Evolutionary conservation across 1,284 basidiomycete species (phyloP), one percentile per base, ranked within the genome.

Genomic region (Inonotus hispidus): DNA sequence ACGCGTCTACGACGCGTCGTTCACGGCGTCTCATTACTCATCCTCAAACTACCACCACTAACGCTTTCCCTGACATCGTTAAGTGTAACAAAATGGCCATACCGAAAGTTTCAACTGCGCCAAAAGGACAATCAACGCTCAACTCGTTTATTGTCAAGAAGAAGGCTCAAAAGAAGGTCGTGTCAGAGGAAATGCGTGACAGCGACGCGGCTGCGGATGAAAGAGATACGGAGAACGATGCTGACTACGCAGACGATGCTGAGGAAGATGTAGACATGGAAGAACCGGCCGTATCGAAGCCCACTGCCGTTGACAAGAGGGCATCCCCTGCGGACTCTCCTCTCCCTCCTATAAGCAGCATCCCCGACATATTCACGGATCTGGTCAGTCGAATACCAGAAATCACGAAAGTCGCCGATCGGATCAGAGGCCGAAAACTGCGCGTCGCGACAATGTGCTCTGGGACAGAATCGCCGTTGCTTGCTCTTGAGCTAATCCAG

Each of bases 381-480:
- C 82, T 98, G 56, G 83, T 94, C 63, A 74, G 80, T 60, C 85
- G 80, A 64, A 81, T 87, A n/a, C 84, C 89, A 10, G 77, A 85
- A 56, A 83, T 93, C 64, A 81, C 83, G 66, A 73, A 79, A 1
- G 82, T 94, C 39, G 88, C 87, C 13, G 78, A 88, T 68, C 84
- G 81, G 41, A 76, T 97, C 56, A 75, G 82, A 64, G 93, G 93
- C 1, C 84, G 94, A 60, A 93, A 91, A 66, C 78, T 98, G 69
- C 92, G 95, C 68, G 85, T 98, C 46, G 95, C 95, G 1, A 98
- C 95, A 11, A 98, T 98, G 95, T 98, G 95, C 77, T 96, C 93
- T 55, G 95, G 95, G 21, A 98, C 95, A 1, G 95, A 98, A 70
- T 95, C 93, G 1, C 95, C 95, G 35, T 80, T 98, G 14, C 85